Evolutionary conservation across 768 basidiomycete genomes (phyloP), one percentile per base, ranked within the genome.

Genomic region (Tylopilus sp.): DNA sequence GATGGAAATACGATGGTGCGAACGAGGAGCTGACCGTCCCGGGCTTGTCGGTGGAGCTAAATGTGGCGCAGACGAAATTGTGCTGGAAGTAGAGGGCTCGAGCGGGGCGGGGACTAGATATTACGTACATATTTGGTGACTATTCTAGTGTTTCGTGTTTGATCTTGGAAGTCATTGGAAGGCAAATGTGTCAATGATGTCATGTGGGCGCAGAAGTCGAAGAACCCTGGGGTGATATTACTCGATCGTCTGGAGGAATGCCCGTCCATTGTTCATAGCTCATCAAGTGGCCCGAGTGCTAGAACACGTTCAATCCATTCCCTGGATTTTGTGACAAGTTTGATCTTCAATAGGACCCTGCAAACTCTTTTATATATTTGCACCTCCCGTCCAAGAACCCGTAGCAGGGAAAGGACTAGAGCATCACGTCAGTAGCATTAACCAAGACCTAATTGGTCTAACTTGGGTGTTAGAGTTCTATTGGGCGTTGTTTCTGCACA

Each of bases 231-330:
- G n/a, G n/a, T n/a, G n/a, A n/a, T n/a, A n/a, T n/a, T n/a, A n/a
- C n/a, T n/a, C n/a, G n/a, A n/a, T n/a, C n/a, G n/a, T n/a, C n/a
- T n/a, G n/a, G n/a, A n/a, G n/a, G n/a, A n/a, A n/a, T n/a, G n/a
- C n/a, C n/a, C n/a, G n/a, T n/a, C n/a, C n/a, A 82, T 61, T 83
- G 81, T 63, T 44, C 50, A 6, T 52, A 66, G 50, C 70, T 82
- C 31, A 68, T 67, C 3, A 54, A 65, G 47, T 72, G 70, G 64
- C 48, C 48, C 6, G 58, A 74, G 4, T 62, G 64, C 3, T 80
- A 71, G 72, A 67, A 74, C 40, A 76, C 73, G 12, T 80, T 78
- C 72, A 78, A 78, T 55, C 61, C 66, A 5, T 73, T 80, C 53
- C 74, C 76, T 0, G 69, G 62, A 33, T 69, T 78, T 13, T 59